These are phyloP conservation scores for Xylaria sp. DNA, from an alignment of 2,329 filamentous ascomycete genomes.

Conservation along the genomic window DNA sequence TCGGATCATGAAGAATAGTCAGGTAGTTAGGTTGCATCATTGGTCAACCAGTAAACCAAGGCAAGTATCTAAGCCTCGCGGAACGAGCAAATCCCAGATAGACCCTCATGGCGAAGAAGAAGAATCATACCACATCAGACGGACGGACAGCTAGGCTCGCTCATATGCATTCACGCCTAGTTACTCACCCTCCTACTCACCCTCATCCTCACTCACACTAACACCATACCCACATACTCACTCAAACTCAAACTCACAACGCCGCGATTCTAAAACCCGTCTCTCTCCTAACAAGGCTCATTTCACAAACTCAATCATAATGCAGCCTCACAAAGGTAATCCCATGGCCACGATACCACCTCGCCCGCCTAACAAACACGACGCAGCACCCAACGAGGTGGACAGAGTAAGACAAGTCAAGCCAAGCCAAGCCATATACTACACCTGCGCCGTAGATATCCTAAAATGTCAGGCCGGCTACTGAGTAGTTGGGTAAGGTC, in stretches of 20 bases:
- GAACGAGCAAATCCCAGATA: conserved; percentile 5
- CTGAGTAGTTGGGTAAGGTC: background rate
- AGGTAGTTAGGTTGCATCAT: background rate
- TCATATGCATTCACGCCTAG: too few species aligned
- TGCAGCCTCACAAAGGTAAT: background rate
- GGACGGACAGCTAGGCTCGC: background rate
- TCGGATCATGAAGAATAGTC: conserved; percentile 4
- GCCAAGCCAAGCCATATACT: too few species aligned
- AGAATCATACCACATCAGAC: background rate
- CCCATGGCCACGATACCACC: too few species aligned
- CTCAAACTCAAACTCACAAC: background rate
- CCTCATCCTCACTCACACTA: background rate
- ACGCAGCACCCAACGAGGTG: background rate
- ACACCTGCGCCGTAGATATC: too few species aligned
- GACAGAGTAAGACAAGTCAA: background rate
- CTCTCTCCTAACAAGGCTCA: background rate
- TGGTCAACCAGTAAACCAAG: background rate
- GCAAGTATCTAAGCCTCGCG: conserved; percentile 27
- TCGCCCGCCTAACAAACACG: background rate
- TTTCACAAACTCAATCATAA: background rate
- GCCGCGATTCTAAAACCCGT: background rate
- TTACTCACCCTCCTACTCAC: background rate
- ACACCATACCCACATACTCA: too few species aligned
- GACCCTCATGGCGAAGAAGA: background rate
- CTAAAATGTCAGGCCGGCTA: too few species aligned